Evolutionary conservation across 306 rosid genomes (phyloP).

Genomic region (Inga laurina): DNA sequence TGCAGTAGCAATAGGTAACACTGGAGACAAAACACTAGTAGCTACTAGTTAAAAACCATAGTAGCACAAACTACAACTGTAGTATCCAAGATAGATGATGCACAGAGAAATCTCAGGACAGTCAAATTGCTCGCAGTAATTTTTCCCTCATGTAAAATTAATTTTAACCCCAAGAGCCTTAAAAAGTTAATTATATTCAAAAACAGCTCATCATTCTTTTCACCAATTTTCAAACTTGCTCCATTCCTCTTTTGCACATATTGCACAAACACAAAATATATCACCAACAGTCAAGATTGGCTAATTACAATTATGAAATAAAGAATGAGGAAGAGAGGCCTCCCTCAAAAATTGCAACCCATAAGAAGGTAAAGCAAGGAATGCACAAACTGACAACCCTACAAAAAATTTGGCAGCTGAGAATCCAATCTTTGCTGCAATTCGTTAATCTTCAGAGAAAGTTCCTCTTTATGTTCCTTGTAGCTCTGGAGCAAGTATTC

Average conservation of each 20-base stretch:
- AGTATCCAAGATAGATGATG: background rate
- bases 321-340: slow-evolving; percentile 37
- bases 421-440: slow-evolving; percentile 89
- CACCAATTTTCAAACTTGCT: slow-evolving; percentile 13
- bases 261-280: slow-evolving; percentile 35
- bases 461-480: slow-evolving; percentile 88
- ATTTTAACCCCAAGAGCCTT: background rate
- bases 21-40: too few species aligned
- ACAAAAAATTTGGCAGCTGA: slow-evolving; percentile 92
- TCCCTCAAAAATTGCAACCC: slow-evolving; percentile 16
- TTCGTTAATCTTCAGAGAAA: slow-evolving; percentile 69
- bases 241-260: slow-evolving; percentile 36
- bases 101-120: background rate
- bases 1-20: too few species aligned
- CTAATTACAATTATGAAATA: slow-evolving; percentile 49
- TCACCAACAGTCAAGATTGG: slow-evolving; percentile 38
- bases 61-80: background rate
- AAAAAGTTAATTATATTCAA: slow-evolving; percentile 3
- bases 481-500: slow-evolving; percentile 85
- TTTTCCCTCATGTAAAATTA: background rate
- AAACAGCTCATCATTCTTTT: slow-evolving; percentile 34
- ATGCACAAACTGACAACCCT: slow-evolving; percentile 67
- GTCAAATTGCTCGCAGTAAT: background rate
- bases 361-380: slow-evolving; percentile 39
- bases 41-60: too few species aligned